Evolutionary conservation across 192 early-diverging fungal species (phyloP).

Genomic region (Lobosporangium transversale): DNA sequence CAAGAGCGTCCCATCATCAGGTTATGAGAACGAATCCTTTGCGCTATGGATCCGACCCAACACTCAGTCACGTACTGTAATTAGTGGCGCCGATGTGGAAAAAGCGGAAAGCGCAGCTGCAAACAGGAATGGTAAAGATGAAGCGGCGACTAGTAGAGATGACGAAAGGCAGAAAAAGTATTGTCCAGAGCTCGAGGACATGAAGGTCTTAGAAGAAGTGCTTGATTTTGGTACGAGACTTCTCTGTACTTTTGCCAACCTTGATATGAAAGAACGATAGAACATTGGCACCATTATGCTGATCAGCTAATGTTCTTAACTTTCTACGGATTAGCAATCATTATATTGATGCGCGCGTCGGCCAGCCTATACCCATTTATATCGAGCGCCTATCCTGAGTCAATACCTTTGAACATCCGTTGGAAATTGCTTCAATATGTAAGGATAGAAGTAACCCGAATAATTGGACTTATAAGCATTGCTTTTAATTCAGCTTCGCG

Average conservation of each 20-base stretch:
- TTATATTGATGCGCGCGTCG: constrained; percentile 41
- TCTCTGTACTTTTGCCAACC: no score
- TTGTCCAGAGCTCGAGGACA: constrained; percentile 29
- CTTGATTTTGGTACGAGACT: constrained; percentile 38
- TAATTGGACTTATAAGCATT: neutral
- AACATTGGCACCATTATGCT: no score
- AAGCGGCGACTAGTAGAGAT: neutral
- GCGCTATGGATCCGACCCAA: constrained; percentile 38
- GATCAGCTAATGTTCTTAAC: neutral
- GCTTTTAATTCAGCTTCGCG: neutral
- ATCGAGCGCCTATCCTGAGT: constrained; percentile 14
- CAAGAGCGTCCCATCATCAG: constrained; percentile 16
- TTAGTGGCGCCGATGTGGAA: constrained; percentile 36
- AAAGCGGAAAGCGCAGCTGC: constrained; percentile 5
- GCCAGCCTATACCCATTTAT: constrained; percentile 34
- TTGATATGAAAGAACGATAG: no score
- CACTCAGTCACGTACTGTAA: constrained; percentile 12
- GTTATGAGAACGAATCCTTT: constrained; percentile 40
- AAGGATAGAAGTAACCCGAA: neutral
- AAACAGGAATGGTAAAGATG: neutral
- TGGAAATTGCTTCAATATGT: constrained; percentile 34
- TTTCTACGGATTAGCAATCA: constrained; percentile 11
- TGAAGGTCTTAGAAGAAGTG: constrained; percentile 31
- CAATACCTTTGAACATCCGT: constrained; percentile 17
- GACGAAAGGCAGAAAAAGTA: constrained; percentile 7